Conservation (phyloP, 805 yeast genomes). For the Saturnispora silvae region DNA sequence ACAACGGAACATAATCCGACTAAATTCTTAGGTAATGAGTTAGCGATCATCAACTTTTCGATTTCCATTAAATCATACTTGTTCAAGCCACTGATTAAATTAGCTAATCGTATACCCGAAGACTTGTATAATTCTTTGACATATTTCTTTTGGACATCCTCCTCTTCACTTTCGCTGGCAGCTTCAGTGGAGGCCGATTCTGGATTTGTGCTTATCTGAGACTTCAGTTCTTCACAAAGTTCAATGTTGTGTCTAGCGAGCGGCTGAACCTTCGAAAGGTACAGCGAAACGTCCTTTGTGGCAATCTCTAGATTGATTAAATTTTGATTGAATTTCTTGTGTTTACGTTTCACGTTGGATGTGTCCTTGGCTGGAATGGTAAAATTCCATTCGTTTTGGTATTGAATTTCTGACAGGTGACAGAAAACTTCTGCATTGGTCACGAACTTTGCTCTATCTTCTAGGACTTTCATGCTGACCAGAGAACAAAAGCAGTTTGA, state of each 20-base stretch:
- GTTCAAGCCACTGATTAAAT: constrained; percentile 33
- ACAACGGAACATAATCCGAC: constrained; percentile 71
- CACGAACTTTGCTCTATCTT: constrained; percentile 44
- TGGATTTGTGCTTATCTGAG: background rate
- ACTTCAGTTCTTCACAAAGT: background rate
- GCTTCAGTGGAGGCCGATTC: background rate
- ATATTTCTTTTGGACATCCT: background rate
- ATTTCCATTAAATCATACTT: constrained; percentile 59
- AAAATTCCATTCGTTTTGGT: constrained; percentile 37
- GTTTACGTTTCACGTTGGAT: constrained; percentile 19
- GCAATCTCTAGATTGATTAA: constrained; percentile 40
- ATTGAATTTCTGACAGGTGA: constrained; percentile 41
- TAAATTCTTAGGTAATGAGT: constrained; percentile 67
- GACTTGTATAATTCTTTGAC: constrained; percentile 20
- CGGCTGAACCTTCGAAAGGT: constrained; percentile 24
- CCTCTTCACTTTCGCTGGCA: background rate
- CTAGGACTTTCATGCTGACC: constrained; percentile 30
- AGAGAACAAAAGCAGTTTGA: background rate
- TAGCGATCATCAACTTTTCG: constrained; percentile 76
- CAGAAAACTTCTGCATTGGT: constrained; percentile 56
- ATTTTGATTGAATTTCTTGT: constrained; percentile 21
- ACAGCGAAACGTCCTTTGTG: constrained; percentile 36
- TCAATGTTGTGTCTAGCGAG: background rate
- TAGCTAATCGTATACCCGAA: constrained; percentile 22
- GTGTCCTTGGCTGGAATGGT: constrained; percentile 17